phyloP scores from a whole-genome alignment of 2,329 filamentous ascomycete species.

The Thielaviopsis populi region DNA sequence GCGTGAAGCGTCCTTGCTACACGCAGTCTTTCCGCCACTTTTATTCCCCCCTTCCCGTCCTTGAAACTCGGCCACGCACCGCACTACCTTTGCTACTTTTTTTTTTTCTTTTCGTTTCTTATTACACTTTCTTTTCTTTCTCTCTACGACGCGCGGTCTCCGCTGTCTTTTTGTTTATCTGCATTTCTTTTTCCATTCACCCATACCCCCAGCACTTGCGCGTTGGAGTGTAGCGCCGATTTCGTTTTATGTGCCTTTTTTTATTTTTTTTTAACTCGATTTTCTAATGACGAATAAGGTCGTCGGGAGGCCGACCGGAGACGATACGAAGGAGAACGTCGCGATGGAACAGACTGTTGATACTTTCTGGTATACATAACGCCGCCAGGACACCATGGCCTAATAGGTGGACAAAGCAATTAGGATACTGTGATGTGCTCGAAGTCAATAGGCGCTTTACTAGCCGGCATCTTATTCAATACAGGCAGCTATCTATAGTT shows the following conservation, averaged over 20 bases:
- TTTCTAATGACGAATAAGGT: neutral
- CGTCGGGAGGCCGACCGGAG: neutral
- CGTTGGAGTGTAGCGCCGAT: constrained; percentile 5
- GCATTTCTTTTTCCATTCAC: constrained; percentile 5
- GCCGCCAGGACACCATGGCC: neutral
- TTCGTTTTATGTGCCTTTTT: constrained; percentile 1
- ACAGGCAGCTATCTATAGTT: neutral
- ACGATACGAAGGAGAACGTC: neutral
- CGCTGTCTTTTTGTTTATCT: neutral
- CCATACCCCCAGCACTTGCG: constrained; percentile 4
- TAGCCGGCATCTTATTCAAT: neutral
- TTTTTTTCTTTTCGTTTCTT: neutral
- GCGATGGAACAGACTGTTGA: neutral
- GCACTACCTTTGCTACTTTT: neutral
- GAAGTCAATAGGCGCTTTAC: neutral
- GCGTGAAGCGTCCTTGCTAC: too few species aligned
- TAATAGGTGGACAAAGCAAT: neutral
- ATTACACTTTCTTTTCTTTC: constrained; percentile 1
- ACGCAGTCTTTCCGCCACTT: neutral
- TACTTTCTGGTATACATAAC: neutral
- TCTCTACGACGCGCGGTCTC: neutral
- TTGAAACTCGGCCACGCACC: neutral
- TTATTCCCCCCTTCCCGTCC: neutral
- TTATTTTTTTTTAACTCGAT: neutral
- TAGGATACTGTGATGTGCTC: neutral